These are phyloP conservation scores for Sechiopsis laciniata DNA, from an alignment of 306 rosid species.

Conservation along the genomic window DNA sequence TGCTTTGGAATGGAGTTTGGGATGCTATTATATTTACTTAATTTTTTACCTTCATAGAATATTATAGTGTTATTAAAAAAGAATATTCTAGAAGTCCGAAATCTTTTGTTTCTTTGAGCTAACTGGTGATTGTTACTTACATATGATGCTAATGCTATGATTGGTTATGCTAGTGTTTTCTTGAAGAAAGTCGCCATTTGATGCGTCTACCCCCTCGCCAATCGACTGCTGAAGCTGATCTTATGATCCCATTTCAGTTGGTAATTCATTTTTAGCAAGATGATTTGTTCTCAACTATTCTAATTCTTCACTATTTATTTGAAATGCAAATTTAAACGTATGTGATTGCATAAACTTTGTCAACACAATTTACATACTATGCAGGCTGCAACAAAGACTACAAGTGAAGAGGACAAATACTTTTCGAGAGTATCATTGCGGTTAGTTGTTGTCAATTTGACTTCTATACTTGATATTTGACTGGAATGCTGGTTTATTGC, in stretches of 20 bases:
- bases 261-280: constrained; percentile 33
- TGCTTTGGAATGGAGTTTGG: neutral
- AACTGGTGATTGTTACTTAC: neutral
- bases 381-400: constrained; percentile 92
- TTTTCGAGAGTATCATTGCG: constrained; percentile 80
- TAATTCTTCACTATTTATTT: neutral
- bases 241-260: constrained; percentile 91
- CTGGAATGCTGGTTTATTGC: no score
- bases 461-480: neutral
- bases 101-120: neutral
- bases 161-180: constrained; percentile 61
- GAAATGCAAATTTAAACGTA: neutral
- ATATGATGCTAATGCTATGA: constrained; percentile 7
- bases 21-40: constrained; percentile 8
- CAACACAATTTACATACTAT: constrained; percentile 27
- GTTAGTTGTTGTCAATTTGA: constrained; percentile 34
- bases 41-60: neutral
- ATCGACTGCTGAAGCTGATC: constrained; percentile 98
- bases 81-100: neutral
- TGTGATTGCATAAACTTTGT: constrained; percentile 21
- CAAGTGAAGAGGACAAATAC: constrained; percentile 83
- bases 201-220: constrained; percentile 97
- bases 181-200: constrained; percentile 88
- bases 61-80: no score
- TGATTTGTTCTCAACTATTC: neutral